These are phyloP conservation scores for Penicillium capsulatum DNA, from an alignment of 2,329 filamentous ascomycete genomes.

Conservation along the genomic window DNA sequence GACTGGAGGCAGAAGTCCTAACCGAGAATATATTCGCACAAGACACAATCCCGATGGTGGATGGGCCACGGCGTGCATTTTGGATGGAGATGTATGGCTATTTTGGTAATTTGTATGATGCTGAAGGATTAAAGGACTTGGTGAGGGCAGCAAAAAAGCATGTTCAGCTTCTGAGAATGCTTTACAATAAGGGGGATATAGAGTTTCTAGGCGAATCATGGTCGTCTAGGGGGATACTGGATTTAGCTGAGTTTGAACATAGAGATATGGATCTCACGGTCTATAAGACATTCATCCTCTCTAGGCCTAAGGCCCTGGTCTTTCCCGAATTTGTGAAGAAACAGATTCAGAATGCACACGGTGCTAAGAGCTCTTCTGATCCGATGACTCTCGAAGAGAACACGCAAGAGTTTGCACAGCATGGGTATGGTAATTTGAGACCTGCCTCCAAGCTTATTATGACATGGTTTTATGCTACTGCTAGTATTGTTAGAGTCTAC, in stretches of 20 bases:
- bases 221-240: background rate
- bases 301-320: background rate
- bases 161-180: background rate
- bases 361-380: background rate
- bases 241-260: background rate
- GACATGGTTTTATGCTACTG: background rate
- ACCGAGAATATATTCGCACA: background rate
- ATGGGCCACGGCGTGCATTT: background rate
- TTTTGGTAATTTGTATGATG: background rate
- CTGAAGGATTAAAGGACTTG: background rate
- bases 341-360: background rate
- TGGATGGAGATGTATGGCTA: background rate
- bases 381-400: background rate
- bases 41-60: background rate
- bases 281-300: background rate
- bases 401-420: background rate
- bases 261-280: background rate
- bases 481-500: background rate
- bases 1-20: background rate
- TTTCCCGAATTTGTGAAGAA: background rate
- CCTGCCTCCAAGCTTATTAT: background rate
- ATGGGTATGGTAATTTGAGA: background rate
- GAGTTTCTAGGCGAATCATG: background rate
- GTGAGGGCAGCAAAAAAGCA: background rate
- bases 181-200: background rate